Conservation (phyloP, 345 rosid genomes). For the Alliaria petiolata region DNA sequence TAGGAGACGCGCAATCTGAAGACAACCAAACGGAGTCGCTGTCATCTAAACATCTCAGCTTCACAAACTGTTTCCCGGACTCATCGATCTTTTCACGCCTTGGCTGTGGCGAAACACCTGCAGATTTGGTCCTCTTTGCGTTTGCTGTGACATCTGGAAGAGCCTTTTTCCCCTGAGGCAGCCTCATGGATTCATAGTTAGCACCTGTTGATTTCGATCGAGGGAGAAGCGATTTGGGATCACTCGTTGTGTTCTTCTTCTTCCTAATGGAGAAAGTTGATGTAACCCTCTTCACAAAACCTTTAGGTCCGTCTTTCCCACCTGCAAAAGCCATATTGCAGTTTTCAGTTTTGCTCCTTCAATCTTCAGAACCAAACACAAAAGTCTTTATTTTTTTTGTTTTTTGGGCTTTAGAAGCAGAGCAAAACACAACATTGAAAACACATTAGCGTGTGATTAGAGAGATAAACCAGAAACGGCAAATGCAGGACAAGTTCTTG, state of each 20-base stretch:
- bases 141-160: slow-evolving; percentile 15
- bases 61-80: slow-evolving; percentile 14
- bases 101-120: slow-evolving; percentile 19
- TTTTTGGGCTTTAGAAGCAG: not conserved
- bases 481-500: slow-evolving; percentile 11
- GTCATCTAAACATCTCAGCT: slow-evolving; percentile 35
- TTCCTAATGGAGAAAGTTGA: slow-evolving; percentile 29
- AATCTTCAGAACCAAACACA: not conserved
- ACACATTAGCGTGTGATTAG: slow-evolving; percentile 18
- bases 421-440: slow-evolving; percentile 6
- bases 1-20: slow-evolving; percentile 38
- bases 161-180: slow-evolving; percentile 23
- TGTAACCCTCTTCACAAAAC: slow-evolving; percentile 21
- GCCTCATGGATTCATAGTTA: slow-evolving; percentile 21
- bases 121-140: slow-evolving; percentile 29
- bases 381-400: not conserved
- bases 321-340: slow-evolving; percentile 14
- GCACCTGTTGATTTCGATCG: slow-evolving; percentile 29
- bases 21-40: slow-evolving; percentile 46
- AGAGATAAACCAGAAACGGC: not conserved
- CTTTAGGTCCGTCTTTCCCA: slow-evolving; percentile 28
- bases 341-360: not conserved
- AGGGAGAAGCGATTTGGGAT: slow-evolving; percentile 14
- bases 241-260: slow-evolving; percentile 23
- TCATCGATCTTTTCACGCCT: slow-evolving; percentile 36